Base-by-base conservation (phyloP, 768 basidiomycete genomes). In the Amanita rimosa region DNA sequence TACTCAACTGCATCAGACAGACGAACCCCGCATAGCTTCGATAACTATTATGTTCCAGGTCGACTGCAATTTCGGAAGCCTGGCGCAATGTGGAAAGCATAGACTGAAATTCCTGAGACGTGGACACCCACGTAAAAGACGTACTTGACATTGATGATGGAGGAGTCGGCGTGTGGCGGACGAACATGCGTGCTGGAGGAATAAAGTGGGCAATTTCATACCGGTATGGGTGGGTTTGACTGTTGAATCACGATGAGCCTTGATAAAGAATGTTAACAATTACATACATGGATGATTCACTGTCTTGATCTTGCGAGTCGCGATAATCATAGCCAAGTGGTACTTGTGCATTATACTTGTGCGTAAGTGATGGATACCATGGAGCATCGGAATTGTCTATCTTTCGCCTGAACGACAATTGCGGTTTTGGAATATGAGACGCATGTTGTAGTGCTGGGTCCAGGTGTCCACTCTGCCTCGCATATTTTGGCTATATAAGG, bases 31-130 rank as follows among this genome's bases (percentile, higher is more conserved):
- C 63, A 61, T 85, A 97, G 3, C 84, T 81, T 33, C 93, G 75
- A 57, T 85, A 88, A 53, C 78, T 84, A 70, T 98, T 93, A 60
- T 97, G 87, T 65, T 99, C 95, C 24, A 99, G 68, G 65, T 99
- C 96, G 21, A 99, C 74, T 0, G 96, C 95, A 46, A 98, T 80
- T 62, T 95, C 93, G 21, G 65, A 66, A n/a, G 72, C 74, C 4
- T 62, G 59, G 22, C 75, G 74, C n/a, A 98, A 72, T 49, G 76
- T 73, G 10, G 72, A 73, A 3, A 94, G 68, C 77, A 96, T 81
- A 27, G 58, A 60, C 10, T 74, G 63, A 37, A 96, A 71, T 4
- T 69, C 67, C 14, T 69, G 65, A 0, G 69, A 58, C 9, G 79
- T 83, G 5, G 78, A 73, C 2, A 97, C 73, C 72, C 81, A 93